A percentile compares a stretch with the other conserved stretches of the same genome.
These are phyloP conservation scores for Mycena leptocephala DNA, from an alignment of 768 basidiomycete species.

Conservation along the genomic window DNA sequence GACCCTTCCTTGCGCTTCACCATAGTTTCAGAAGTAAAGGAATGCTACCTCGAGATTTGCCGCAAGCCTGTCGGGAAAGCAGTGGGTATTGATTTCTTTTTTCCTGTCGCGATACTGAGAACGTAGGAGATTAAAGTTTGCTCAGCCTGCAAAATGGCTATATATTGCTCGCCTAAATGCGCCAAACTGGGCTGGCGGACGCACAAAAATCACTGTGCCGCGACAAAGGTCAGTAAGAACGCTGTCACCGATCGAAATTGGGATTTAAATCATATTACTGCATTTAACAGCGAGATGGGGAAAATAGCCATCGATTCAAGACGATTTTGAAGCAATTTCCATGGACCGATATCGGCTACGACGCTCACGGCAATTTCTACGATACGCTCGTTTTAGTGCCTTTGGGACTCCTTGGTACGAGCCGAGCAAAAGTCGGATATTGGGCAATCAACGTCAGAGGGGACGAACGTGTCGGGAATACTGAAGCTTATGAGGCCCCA, in stretches of 20 bases:
- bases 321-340: conserved; percentile 14
- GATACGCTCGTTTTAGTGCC: background rate
- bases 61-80: background rate
- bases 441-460: conserved; percentile 2
- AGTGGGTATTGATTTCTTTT: background rate
- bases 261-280: background rate
- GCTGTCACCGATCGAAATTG: background rate
- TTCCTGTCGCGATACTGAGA: background rate
- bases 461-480: background rate
- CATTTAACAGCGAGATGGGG: conserved; percentile 13
- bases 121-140: conserved; percentile 13
- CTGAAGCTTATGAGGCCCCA: conserved; percentile 3
- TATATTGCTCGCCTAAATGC: conserved; percentile 22
- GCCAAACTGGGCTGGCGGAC: background rate
- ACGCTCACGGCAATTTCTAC: background rate
- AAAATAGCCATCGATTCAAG: background rate
- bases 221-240: background rate
- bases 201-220: conserved; percentile 10
- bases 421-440: conserved; percentile 15
- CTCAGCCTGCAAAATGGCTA: background rate
- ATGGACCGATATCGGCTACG: conserved; percentile 20
- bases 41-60: background rate
- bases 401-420: conserved; percentile 11
- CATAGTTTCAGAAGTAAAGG: background rate
- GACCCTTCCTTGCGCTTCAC: background rate